Evolutionary conservation across 2,329 filamentous ascomycete genomes (phyloP), one percentile per base, ranked within the genome.

Genomic region (Epichloe uncinata): DNA sequence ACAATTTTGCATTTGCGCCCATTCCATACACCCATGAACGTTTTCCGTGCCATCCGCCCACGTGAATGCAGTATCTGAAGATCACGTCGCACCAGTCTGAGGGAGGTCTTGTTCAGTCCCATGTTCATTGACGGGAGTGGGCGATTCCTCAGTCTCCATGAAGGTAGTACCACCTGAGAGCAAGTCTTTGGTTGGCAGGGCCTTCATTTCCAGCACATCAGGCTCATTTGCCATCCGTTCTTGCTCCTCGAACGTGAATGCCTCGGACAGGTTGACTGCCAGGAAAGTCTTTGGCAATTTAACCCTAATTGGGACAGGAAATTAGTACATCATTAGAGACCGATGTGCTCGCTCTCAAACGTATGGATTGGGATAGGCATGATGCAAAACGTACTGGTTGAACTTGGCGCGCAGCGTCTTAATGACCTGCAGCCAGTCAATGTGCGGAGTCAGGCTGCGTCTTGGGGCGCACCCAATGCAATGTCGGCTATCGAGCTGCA

Each of bases 351-450:
- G 36, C 36, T n/a, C 36, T 37, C n/a, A 38, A 45, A 11, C 20
- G 52, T 53, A 53, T 51, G 57, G 22, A 56, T 51, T 37, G 44
- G 37, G 37, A 33, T 8, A 18, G 3, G 15, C 33, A 26, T 38
- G 33, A 36, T 30, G 37, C 7, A 2, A 45, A 52, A 74, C 84
- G 71, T 75, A 91, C 85, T 89, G 89, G 62, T 95, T 87, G 63
- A 98, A 97, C 61, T 95, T 97, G 46, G 87, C 91, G 56, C 90
- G 81, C 55, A 98, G 72, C 2, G 90, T 97, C 69, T 95, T 90
- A 57, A 98, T 87, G n/a, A 98, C 87, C 60, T 91, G 81, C 68
- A 94, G 91, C 91, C 93, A 98, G 66, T 98, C 87, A 37, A 82
- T 82, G 68, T 98, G 94, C 3, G 87, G 79, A 3, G 91, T 97